Percentiles rank a stretch among this genome's conserved stretches.
Evolutionary conservation across 257 asterid genomes (phyloP).

Genomic region (Parsonsia alboflavescens): DNA sequence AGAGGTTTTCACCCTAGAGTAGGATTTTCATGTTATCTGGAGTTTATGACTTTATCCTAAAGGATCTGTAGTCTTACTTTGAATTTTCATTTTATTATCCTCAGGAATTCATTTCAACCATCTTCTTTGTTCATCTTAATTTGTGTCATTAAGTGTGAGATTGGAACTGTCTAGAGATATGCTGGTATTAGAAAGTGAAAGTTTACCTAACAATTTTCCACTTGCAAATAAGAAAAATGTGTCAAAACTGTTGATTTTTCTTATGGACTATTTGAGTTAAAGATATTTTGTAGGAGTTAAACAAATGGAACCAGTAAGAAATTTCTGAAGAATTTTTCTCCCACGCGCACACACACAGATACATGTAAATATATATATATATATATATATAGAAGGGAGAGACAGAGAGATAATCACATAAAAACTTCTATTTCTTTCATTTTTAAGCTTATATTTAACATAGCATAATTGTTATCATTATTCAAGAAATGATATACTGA

Average conservation of each 20-base stretch:
- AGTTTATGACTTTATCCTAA: not conserved
- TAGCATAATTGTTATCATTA: not conserved
- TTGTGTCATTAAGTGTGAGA: not conserved
- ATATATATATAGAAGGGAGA: no score
- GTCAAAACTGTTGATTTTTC: not conserved
- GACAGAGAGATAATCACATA: not conserved
- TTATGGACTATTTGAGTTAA: not conserved
- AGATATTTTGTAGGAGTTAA: not conserved
- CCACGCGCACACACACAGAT: no score
- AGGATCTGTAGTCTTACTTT: not conserved
- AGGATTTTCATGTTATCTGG: not conserved
- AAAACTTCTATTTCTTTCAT: not conserved
- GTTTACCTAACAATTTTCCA: slow-evolving; percentile 2
- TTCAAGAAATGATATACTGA: no score
- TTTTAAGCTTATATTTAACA: not conserved
- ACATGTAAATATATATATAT: no score
- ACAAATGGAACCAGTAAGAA: not conserved
- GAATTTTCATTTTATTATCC: not conserved
- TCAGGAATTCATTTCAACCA: not conserved
- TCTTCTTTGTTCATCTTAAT: not conserved
- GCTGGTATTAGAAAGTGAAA: slow-evolving; percentile 5
- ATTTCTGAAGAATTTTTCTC: not conserved
- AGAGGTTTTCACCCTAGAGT: not conserved
- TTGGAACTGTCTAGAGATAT: not conserved
- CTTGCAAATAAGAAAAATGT: not conserved